A percentile compares a stretch with the other conserved stretches of the same genome.
These are phyloP conservation scores for Penicillium manginii DNA, from an alignment of 495 filamentous ascomycete genomes.

Conservation along the genomic window DNA sequence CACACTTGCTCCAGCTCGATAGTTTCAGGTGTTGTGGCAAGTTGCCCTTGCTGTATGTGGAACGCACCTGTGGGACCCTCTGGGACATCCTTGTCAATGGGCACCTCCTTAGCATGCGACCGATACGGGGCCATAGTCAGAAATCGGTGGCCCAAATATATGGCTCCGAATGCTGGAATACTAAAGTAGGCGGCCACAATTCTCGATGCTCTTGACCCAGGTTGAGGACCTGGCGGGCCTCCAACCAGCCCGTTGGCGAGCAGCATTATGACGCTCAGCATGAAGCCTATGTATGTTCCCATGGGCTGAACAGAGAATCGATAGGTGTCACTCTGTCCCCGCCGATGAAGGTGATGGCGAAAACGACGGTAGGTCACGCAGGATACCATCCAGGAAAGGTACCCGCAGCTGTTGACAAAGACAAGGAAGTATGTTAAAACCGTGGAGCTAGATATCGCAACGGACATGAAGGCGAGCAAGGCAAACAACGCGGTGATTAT, in stretches of 20 bases:
- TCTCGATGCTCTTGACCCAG: constrained; percentile 42
- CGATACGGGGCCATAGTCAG: constrained; percentile 10
- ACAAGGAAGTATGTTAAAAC: constrained; percentile 59
- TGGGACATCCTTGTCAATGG: background rate
- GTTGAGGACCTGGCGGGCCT: constrained; percentile 46
- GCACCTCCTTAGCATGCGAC: background rate
- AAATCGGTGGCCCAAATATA: constrained; percentile 36
- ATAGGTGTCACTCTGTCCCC: constrained; percentile 46
- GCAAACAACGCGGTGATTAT: constrained; percentile 43
- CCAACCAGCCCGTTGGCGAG: constrained; percentile 58
- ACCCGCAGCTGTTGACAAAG: constrained; percentile 61
- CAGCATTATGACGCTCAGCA: constrained; percentile 50
- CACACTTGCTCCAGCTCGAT: constrained; percentile 21
- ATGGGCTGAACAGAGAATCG: constrained; percentile 55
- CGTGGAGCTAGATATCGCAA: constrained; percentile 32
- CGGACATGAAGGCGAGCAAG: constrained; percentile 39
- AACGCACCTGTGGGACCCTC: background rate
- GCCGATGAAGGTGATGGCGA: constrained; percentile 45
- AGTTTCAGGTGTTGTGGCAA: constrained; percentile 2
- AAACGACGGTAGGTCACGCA: constrained; percentile 61
- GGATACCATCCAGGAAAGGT: constrained; percentile 63
- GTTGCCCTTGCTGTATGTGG: background rate
- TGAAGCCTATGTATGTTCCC: constrained; percentile 52
- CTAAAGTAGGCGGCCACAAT: constrained; percentile 65
- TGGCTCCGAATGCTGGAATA: constrained; percentile 56